Evolutionary conservation across 768 basidiomycete genomes (phyloP), one percentile per base, ranked within the genome.

Genomic region (Gloeophyllum trabeum): DNA sequence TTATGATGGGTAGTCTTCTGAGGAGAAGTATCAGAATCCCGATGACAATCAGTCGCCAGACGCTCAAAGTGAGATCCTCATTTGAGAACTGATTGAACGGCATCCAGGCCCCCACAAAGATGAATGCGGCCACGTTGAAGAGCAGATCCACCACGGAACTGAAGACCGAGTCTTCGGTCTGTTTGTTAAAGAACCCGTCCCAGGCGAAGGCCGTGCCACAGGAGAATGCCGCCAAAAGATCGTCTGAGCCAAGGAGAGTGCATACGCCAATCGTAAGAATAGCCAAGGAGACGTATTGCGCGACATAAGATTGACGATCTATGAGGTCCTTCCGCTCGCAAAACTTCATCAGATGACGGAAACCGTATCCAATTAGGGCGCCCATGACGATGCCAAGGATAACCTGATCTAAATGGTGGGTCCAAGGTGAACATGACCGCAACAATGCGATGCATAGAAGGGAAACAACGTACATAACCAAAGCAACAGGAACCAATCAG

Each of bases 81-180:
- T 88, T 71, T 45, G 67, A 63, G 66, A 94, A 98, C 39, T 71
- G 69, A 54, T 71, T 59, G 61, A 99, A 98, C 1, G 96, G 96
- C 76, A 93, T 93, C 81, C 93, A 92, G 24, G 94, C 93, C 46
- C 96, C 96, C 46, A 98, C 84, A 55, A 85, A 97, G 40, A 97
- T 80, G 65, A 98, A 97, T 3, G 87, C 86, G 22, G 91, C 89
- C 47, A 91, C 76, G 64, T 97, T 97, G 76, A 96, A 94, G 44
- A 98, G 70, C 49, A 97, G 66, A 61, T 98, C 90, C 54, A 98
- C 90, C 51, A 98, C 93, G 61, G 88, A 90, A 50, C 82, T 87
- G 69, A 99, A 99, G 47, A 91, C 81, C 22, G 88, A 76, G 58
- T 97, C 93, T 56, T 96, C 93, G 0, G 92, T 96, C 54, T 92